phyloP scores from a whole-genome alignment of 1,284 basidiomycete genomes.

The Uromyces viciae-fabae region DNA sequence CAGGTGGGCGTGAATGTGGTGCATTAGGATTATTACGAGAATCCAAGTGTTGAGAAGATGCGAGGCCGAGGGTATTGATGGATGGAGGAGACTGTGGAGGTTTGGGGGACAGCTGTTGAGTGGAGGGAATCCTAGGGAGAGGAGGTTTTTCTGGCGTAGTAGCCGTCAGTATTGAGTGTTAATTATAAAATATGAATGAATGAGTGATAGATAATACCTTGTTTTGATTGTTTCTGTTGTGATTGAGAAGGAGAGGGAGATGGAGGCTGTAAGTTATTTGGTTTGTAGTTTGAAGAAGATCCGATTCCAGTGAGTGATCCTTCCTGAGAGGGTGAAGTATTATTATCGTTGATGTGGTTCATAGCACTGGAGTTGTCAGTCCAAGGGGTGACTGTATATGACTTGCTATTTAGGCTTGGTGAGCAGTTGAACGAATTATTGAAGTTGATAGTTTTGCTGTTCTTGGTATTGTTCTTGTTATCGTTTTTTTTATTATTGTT shows the following conservation, averaged over 20 bases:
- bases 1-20: not conserved
- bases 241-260: not conserved
- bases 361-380: not conserved
- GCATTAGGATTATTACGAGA: not conserved
- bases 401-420: not conserved
- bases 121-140: not conserved
- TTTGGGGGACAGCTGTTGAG: not conserved
- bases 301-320: constrained; percentile 18
- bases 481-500: not conserved
- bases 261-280: not conserved
- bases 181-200: not conserved
- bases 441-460: too few species aligned
- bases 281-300: constrained; percentile 25
- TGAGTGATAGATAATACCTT: not conserved
- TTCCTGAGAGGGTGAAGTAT: not conserved
- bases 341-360: not conserved
- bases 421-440: not conserved
- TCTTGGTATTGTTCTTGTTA: not conserved
- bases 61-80: constrained; percentile 3
- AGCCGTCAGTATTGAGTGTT: not conserved
- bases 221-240: not conserved
- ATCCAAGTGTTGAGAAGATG: not conserved
- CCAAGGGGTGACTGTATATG: not conserved
- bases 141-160: not conserved
- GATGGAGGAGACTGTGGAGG: not conserved